These are phyloP conservation scores for Ordospora colligata DNA, from an alignment of 371 early-diverging fungal genomes.

Conservation along the genomic window DNA sequence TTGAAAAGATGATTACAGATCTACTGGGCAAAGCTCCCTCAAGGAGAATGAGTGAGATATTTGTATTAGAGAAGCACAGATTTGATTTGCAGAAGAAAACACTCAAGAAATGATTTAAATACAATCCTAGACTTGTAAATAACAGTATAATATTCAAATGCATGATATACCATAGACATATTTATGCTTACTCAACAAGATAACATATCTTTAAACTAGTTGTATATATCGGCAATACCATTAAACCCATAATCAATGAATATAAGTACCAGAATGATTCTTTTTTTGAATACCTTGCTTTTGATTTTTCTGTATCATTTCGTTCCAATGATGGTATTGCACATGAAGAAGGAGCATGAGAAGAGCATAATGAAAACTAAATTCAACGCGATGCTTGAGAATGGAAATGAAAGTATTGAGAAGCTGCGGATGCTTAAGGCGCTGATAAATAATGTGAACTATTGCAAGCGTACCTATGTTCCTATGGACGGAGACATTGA, in stretches of 20 bases:
- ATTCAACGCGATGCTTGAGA: neutral
- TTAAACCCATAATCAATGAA: too few relatives aligned
- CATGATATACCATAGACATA: too few relatives aligned
- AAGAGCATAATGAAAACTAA: neutral
- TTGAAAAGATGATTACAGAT: conserved; percentile 39
- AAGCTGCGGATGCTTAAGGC: conserved; percentile 6
- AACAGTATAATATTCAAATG: neutral
- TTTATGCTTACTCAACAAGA: too few relatives aligned
- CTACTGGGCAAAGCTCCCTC: conserved; percentile 29
- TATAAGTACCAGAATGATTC: neutral
- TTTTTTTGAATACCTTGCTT: neutral
- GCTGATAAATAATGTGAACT: neutral
- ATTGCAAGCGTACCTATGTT: neutral
- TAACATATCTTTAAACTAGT: too few relatives aligned
- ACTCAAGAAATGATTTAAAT: neutral
- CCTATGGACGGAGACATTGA: neutral
- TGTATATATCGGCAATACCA: too few relatives aligned
- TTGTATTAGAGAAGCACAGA: conserved; percentile 52
- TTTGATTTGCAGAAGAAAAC: conserved; percentile 44
- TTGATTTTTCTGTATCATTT: neutral
- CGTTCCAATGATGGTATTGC: neutral
- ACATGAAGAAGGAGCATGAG: neutral
- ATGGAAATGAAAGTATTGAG: neutral
- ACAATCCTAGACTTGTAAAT: neutral
- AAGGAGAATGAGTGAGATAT: conserved; percentile 34